Base-by-base conservation (phyloP, 768 basidiomycete genomes). In the Leccinum disarticulatum region DNA sequence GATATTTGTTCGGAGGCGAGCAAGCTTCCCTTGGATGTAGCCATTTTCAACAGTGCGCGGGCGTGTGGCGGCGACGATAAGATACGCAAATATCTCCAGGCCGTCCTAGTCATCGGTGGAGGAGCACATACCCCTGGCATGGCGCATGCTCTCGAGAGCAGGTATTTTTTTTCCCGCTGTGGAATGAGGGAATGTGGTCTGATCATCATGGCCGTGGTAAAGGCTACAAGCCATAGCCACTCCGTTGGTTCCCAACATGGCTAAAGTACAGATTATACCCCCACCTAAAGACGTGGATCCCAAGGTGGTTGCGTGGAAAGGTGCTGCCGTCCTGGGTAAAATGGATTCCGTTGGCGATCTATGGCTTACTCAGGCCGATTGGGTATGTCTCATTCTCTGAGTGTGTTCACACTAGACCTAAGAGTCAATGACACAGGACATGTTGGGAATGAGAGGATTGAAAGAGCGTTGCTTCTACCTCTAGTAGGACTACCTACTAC, bases 261-360 rank as follows among this genome's bases (percentile, higher is more conserved):
- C 91, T 69, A 91, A 90, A 66, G 90, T 96, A 7, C 86, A 89
- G 64, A 91, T 97, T 59, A 90, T 98, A 50, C 92, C 94, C n/a
- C 90, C 94, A 2, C 95, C 95, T 1, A 90, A 95, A 71, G 93
- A 94, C 61, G 84, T 98, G 48, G 95, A 98, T 73, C 93, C 93
- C 6, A 83, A 86, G 27, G 87, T 93, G 38, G 82, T 98, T 33
- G 87, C 87, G 15, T 99, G 97, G 97, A 98, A 98, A 73, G 97
- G 97, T 10, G 93, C 89, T 6, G 85, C 89, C 8, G 93, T 95
- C 13, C 83, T 98, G 46, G 91, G 88, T 28, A 92, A 93, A 74
- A 90, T 98, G 84, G 97, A 99, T 54, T 86, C 87, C 3, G 85
- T 90, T 49, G 81, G 84, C 31, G 97, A 99, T 64, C 76, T 98